Conservation (phyloP, 2,329 filamentous ascomycete species). For the Bipolaris zeicola region DNA sequence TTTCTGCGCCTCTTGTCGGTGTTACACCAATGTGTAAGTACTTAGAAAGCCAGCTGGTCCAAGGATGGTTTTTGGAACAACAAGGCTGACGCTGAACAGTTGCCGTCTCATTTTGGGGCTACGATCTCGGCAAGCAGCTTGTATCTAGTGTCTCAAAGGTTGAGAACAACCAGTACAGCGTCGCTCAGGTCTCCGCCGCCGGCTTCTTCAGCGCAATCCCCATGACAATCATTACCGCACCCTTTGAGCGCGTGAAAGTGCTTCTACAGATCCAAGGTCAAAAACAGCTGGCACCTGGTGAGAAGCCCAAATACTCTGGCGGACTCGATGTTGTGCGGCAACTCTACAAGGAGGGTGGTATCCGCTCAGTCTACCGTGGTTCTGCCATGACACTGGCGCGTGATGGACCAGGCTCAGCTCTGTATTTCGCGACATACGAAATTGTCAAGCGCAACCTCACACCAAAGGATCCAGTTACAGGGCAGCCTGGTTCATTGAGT, state of each 20-base stretch:
- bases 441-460: constrained; percentile 88
- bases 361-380: constrained; percentile 91
- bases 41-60: neutral
- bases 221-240: constrained; percentile 97
- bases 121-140: constrained; percentile 91
- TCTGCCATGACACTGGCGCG: constrained; percentile 88
- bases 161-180: constrained; percentile 73
- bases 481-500: constrained; percentile 78
- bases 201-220: constrained; percentile 95
- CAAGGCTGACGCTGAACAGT: constrained; percentile 49
- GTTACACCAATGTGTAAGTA: constrained; percentile 98
- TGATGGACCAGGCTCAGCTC: constrained; percentile 89
- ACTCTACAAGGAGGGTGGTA: constrained; percentile 87
- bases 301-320: constrained; percentile 90
- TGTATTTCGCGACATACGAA: constrained; percentile 98
- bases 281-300: constrained; percentile 79
- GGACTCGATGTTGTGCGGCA: constrained; percentile 90
- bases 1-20: constrained; percentile 90
- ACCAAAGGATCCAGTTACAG: constrained; percentile 73
- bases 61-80: neutral
- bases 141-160: constrained; percentile 71
- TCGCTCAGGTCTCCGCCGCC: constrained; percentile 86
- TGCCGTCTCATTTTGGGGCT: constrained; percentile 77
- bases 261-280: constrained; percentile 97
- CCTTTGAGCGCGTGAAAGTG: constrained; percentile 98